Evolutionary conservation across 2,329 filamentous ascomycete genomes (phyloP), one percentile per base, ranked within the genome.

Genomic region (Fusarium sublunatum): DNA sequence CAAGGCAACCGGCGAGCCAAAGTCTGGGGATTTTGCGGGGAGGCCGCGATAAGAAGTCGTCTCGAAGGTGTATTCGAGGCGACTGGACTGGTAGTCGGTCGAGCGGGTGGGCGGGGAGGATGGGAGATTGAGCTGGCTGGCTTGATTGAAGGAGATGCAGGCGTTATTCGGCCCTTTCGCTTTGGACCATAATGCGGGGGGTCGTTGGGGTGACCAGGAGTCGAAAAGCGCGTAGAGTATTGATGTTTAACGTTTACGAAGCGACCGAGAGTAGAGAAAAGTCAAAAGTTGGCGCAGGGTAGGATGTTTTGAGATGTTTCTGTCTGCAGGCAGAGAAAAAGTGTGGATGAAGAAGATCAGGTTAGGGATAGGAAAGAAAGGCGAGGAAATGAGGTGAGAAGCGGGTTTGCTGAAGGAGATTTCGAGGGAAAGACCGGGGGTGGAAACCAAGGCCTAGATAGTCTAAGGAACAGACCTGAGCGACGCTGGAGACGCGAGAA

Each of bases 81-180:
- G 53, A 64, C 63, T 60, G 31, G 10, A 12, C 31, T 68, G 53
- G 64, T 49, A 41, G 58, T 51, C 43, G 64, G 65, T 51, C 57
- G 58, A 59, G 56, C 55, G 62, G 56, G 61, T 22, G 39, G 47
- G 61, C 60, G 61, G 60, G 60, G 36, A 49, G 46, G 8, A 36
- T 43, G 55, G 32, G 59, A 64, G 64, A 54, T 62, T 61, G 48
- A 54, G 58, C 66, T 46, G 55, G 66, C 39, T 58, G 54, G 53
- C 47, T 62, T 52, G 48, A 58, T 65, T 62, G 67, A 56, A 64
- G 65, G 57, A 67, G 67, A 45, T 72, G 71, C 73, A 74, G 73
- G 67, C 68, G 69, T 70, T 75, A 76, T 75, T 75, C 74, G 74
- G 74, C 72, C 74, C 74, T 76, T 76, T 74, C 65, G 64, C 67